phyloP scores from a whole-genome alignment of 352 stramenopile genomes.

The Ophiocytium majus region DNA sequence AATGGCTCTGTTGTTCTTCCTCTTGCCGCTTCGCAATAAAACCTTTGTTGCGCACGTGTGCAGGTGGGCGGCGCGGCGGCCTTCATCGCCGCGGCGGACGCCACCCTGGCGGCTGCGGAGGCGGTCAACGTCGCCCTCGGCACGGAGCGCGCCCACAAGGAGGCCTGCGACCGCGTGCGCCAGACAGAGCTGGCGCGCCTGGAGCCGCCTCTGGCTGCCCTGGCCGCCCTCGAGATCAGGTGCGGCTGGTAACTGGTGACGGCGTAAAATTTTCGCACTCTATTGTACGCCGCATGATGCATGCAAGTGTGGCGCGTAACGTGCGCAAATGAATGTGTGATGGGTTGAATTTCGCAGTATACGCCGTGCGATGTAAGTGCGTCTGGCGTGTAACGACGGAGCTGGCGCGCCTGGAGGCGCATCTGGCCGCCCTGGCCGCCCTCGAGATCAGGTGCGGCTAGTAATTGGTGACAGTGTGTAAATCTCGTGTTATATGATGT shows the following conservation, averaged over 20 bases:
- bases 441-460: slow-evolving; percentile 2
- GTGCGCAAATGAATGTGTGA: too few relatives aligned
- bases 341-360: too few relatives aligned
- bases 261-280: neutral
- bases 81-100: slow-evolving; percentile 7
- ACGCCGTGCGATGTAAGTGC: too few relatives aligned
- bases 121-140: neutral
- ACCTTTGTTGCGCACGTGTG: too few relatives aligned
- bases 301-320: neutral
- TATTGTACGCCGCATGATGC: neutral
- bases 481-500: neutral
- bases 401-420: slow-evolving; percentile 18
- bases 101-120: neutral
- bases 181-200: slow-evolving; percentile 13
- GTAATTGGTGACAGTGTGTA: neutral
- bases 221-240: slow-evolving; percentile 12
- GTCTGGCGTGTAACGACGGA: too few relatives aligned
- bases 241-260: neutral
- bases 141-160: slow-evolving; percentile 6
- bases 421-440: neutral
- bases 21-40: too few relatives aligned
- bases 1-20: too few relatives aligned
- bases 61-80: neutral
- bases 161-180: slow-evolving; percentile 13
- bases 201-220: neutral